Percentiles rank a stretch among this genome's conserved stretches.
Evolutionary conservation across 1,284 basidiomycete genomes (phyloP).

Genomic region (Marasmius sp.): DNA sequence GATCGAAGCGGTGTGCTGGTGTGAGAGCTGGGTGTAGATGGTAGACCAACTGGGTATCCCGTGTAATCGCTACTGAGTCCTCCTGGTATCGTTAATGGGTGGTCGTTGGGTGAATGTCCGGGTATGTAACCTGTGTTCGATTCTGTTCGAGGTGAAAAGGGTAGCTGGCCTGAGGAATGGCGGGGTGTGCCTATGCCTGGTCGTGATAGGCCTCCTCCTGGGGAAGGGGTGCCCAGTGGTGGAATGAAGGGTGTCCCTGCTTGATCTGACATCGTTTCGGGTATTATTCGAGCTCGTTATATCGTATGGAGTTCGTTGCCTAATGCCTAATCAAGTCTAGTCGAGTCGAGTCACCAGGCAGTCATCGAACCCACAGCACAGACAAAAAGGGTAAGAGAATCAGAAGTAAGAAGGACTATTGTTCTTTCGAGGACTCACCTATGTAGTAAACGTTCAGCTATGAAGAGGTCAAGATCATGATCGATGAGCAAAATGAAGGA

Average conservation of each 20-base stretch:
- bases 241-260: constrained; percentile 8
- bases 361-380: background rate
- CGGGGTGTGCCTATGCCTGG: background rate
- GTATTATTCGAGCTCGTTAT: background rate
- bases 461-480: constrained; percentile 3
- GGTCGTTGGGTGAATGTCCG: background rate
- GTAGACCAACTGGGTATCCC: constrained; percentile 3
- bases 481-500: background rate
- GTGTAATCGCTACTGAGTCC: constrained; percentile 7
- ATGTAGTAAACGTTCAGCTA: background rate
- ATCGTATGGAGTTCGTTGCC: background rate
- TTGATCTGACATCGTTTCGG: constrained; percentile 1
- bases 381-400: too few relatives aligned
- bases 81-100: background rate
- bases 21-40: background rate
- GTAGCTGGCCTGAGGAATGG: background rate
- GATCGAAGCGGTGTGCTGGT: background rate
- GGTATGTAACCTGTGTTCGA: background rate
- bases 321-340: background rate
- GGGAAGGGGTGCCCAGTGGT: constrained; percentile 8
- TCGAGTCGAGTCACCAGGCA: background rate
- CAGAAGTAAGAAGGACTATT: too few relatives aligned
- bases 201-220: background rate
- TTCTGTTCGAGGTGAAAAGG: background rate
- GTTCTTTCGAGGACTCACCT: background rate